Evolutionary conservation across 345 rosid species (phyloP), one percentile per base, ranked within the genome.

Genomic region (Geranium rotundifolium): DNA sequence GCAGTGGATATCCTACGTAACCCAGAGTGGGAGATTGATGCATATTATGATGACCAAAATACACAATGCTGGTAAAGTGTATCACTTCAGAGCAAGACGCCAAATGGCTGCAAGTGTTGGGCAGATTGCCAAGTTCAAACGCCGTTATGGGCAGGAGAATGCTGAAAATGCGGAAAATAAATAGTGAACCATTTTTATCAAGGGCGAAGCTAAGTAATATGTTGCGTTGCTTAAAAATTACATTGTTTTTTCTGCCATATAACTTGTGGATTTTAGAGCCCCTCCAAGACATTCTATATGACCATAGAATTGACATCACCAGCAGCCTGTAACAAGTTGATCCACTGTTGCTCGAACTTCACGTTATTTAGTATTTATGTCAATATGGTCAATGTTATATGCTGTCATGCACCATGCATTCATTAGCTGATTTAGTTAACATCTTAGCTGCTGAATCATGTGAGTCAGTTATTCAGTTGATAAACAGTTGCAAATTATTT

Each of bases 1-100:
- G 95, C 99, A 88, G 67, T 93, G 97, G 95, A 83, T 92, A 73
- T 89, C 98, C 4, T 92, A 87, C 56, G 95, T 87, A 65, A 89
- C 95, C 17, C 93, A 84, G 69, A 87, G 91, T 30, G 97, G 98
- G 67, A 75, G 98, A 74, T 67, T 89, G 84, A 85, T 92, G 77
- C 73, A 87, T 39, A 87, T 87, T 19, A 85, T 82, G 91, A 89
- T 92, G 98, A 87, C 97, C 56, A 79, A 84, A 72, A 84, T 92
- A 70, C 93, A 85, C 65, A 77, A 84, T 65, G 90, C 69, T 29
- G 97, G 91, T 49, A 84, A 82, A 81, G 97, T 90, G 29, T 87
- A 83, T 74, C 95, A 93, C 73, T 83, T 89, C 69, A 84, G 93
- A 59, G 93, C 93, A 23, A 89, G 69, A 74, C 90, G 91, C 71